Conservation (phyloP, 495 filamentous ascomycete genomes). For the Neurospora sp. region DNA sequence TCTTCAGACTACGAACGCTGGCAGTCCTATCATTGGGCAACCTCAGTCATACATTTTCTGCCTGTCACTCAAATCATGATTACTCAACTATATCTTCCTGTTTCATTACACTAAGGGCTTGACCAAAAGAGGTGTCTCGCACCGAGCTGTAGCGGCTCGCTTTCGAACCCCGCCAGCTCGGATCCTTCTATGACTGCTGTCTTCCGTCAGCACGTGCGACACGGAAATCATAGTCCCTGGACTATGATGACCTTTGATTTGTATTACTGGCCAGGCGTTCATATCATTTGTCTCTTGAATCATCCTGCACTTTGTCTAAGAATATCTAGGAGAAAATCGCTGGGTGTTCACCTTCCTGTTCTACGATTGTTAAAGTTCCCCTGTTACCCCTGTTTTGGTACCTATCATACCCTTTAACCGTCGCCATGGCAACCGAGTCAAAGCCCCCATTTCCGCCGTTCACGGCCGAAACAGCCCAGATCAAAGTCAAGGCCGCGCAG, state of each 20-base stretch:
- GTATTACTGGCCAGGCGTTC: background rate
- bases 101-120: background rate
- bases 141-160: background rate
- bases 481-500: conserved; percentile 82
- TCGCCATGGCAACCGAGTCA: conserved; percentile 15
- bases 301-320: background rate
- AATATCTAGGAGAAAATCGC: background rate
- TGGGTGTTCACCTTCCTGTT: background rate
- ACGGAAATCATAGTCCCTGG: background rate
- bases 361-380: background rate
- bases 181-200: background rate
- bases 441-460: conserved; percentile 62
- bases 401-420: background rate
- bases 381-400: background rate
- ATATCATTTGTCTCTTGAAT: background rate
- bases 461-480: conserved; percentile 57
- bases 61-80: background rate
- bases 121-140: background rate
- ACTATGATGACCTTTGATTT: background rate
- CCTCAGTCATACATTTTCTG: background rate
- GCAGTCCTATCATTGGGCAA: background rate
- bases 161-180: background rate
- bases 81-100: background rate
- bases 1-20: background rate
- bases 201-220: background rate